Base-by-base conservation (phyloP, 2,329 filamentous ascomycete genomes). In the Tolypocladium cylindrosporum region DNA sequence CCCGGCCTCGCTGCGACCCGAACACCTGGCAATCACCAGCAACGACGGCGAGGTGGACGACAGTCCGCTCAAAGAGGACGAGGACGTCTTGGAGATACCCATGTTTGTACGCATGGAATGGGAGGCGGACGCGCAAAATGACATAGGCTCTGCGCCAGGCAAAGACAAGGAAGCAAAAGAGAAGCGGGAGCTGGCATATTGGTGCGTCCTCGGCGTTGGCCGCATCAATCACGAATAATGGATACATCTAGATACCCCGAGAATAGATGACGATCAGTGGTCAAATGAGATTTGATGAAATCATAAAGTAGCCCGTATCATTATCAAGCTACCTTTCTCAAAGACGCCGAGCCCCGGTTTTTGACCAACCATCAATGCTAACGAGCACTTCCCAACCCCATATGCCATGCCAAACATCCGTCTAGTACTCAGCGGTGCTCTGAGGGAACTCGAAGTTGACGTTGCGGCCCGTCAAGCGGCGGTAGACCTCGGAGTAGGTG, bases 401-500 rank as follows among this genome's bases (percentile, higher is more conserved):
- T n/a, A 56, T 60, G 57, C 50, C 58, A 60, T 55, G 51, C 58
- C 50, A 53, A 56, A 54, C 34, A 52, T 55, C 61, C 63, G 72
- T 82, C 82, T 94, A 96, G 81, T 89, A 95, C 74, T 96, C 91
- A 69, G 84, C 77, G 73, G 82, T 82, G 75, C 83, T 84, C 83
- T 95, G 89, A 72, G 94, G 94, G 87, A 99, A 99, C 87, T 99
- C 94, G 76, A 99, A 99, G 79, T 87, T 86, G 76, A 97, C 94
- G 76, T 86, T 86, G 81, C 95, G 94, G 79, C 94, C 94, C 64
- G 94, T 99, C 75, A 99, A 84, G 74, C 91, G 88, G 80, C 91
- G 91, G 90, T 99, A 99, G 76, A 99, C 94, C 87, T 99, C 94
- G 67, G 91, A 90, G 86, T 99, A 99, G 77, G 93, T 97, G 81